phyloP scores from a whole-genome alignment of 169 alveolate species.

The Eimeria tenella region DNA sequence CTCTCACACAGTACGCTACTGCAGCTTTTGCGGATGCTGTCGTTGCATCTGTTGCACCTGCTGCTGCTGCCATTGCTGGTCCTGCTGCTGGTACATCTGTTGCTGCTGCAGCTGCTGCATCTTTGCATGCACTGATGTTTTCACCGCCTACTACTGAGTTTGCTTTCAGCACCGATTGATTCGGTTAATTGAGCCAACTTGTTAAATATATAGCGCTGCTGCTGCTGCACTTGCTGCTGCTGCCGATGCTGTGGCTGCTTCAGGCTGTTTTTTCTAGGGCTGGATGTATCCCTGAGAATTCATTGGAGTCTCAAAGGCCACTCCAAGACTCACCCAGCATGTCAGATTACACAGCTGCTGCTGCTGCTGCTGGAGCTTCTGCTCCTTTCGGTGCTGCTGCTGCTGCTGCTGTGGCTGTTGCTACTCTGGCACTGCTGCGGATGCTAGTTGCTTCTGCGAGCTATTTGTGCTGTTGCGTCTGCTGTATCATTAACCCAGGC shows the following conservation, averaged over 20 bases:
- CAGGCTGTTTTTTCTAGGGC: conserved; percentile 30
- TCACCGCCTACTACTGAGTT: not conserved
- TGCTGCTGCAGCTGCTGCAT: conserved; percentile 6
- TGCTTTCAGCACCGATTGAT: not conserved
- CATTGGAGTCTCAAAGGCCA: conserved; percentile 35
- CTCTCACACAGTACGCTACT: conserved; percentile 14
- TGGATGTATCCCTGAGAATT: not conserved
- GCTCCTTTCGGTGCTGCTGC: conserved; percentile 10
- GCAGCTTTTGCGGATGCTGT: not conserved
- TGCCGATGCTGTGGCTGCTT: conserved; percentile 12
- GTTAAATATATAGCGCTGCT: not conserved
- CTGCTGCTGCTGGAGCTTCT: conserved; percentile 19
- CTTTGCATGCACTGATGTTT: not conserved
- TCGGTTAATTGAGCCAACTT: too few species aligned
- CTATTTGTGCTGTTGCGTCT: too few species aligned
- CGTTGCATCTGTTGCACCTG: conserved; percentile 19
- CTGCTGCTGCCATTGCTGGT: conserved; percentile 16
- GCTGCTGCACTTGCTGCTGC: conserved; percentile 8
- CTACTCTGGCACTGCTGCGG: not conserved
- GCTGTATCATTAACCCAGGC: too few species aligned
- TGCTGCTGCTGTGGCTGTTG: conserved; percentile 1
- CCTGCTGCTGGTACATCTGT: not conserved
- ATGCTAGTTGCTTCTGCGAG: too few species aligned
- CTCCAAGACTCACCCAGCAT: not conserved
- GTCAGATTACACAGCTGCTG: not conserved